A percentile compares a stretch with the other conserved stretches of the same genome.
Evolutionary conservation across 306 rosid genomes (phyloP).

Genomic region (Neltuma alba): DNA sequence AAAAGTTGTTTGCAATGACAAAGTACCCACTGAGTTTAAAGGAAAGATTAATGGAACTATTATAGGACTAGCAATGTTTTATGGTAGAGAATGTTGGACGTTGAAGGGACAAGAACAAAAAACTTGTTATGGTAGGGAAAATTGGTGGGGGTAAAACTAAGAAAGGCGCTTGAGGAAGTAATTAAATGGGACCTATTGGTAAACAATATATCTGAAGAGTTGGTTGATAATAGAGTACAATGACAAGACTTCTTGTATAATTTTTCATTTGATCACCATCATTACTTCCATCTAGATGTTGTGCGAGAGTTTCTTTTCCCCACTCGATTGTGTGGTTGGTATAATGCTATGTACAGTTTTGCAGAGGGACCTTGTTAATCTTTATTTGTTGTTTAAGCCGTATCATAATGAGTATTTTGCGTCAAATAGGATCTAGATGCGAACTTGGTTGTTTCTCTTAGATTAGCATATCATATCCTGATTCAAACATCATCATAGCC

Average conservation of each 20-base stretch:
- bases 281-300: not conserved
- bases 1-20: not conserved
- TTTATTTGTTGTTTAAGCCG: conserved; percentile 24
- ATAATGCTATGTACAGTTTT: not conserved
- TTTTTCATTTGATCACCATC: not conserved
- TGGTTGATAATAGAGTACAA: too few relatives aligned
- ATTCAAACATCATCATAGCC: conserved; percentile 2
- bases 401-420: conserved; percentile 26
- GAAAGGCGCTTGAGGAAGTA: too few relatives aligned
- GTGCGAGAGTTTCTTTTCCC: not conserved
- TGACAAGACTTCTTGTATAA: not conserved
- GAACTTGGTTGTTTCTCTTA: conserved; percentile 16
- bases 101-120: not conserved
- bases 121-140: too few relatives aligned
- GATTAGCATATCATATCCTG: not conserved
- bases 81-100: not conserved
- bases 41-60: not conserved
- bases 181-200: too few relatives aligned
- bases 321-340: too few relatives aligned
- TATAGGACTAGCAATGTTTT: too few relatives aligned
- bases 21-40: not conserved
- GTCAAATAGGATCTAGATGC: conserved; percentile 27
- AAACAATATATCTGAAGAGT: too few relatives aligned
- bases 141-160: too few relatives aligned
- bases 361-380: not conserved